phyloP scores from a whole-genome alignment of 768 basidiomycete genomes.

The Suillus weaverae region DNA sequence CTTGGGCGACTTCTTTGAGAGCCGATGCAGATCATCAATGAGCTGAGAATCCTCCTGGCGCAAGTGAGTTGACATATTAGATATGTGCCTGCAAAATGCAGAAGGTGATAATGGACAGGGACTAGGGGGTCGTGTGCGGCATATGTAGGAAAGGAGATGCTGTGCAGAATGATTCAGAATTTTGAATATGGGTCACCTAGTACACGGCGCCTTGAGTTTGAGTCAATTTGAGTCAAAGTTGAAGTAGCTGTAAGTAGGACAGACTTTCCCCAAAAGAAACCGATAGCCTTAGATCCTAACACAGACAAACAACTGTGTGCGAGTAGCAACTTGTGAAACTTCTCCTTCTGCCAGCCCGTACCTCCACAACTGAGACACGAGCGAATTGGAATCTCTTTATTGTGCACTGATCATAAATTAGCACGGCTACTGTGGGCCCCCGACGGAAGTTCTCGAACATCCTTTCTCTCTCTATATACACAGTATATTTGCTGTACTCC shows the following conservation, averaged over 20 bases:
- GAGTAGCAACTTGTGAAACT: no score
- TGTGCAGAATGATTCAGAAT: conserved; percentile 8
- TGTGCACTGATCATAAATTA: no score
- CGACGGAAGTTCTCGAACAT: no score
- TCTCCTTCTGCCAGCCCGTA: no score
- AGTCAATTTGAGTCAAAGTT: not conserved
- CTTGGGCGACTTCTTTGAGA: conserved; percentile 59
- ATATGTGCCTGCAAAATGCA: conserved; percentile 4
- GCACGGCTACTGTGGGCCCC: no score
- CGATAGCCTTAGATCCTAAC: not conserved
- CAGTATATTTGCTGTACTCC: no score
- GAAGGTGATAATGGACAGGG: not conserved
- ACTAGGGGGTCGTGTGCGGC: conserved; percentile 1
- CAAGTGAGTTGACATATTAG: conserved; percentile 26
- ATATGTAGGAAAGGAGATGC: conserved; percentile 18
- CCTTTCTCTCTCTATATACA: no score
- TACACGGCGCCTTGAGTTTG: not conserved
- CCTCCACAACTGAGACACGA: no score
- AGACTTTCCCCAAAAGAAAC: no score
- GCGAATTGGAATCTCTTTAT: no score
- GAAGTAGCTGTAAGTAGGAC: not conserved
- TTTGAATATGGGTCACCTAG: conserved; percentile 12
- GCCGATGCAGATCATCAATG: conserved; percentile 48
- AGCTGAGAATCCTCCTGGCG: conserved; percentile 57
- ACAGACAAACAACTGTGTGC: not conserved